These are phyloP conservation scores for Rhodomyrtus psidioides DNA, from an alignment of 441 rosid genomes.

Conservation along the genomic window DNA sequence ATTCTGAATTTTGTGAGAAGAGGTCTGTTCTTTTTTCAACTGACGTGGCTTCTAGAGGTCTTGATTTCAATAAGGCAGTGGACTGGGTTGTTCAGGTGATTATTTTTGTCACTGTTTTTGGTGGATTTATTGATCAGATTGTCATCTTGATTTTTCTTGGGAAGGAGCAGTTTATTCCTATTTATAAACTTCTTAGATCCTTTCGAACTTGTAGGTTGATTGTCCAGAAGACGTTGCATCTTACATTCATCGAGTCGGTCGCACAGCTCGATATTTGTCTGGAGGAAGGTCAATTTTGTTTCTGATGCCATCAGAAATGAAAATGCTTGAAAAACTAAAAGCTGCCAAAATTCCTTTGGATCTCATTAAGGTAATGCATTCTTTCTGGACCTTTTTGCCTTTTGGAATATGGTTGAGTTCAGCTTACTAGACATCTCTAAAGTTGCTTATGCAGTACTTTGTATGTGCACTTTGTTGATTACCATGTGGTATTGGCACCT, in stretches of 20 bases:
- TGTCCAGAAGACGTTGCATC: conserved; percentile 96
- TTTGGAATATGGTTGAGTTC: background rate
- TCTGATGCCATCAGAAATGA: conserved; percentile 79
- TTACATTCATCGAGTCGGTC: conserved; percentile 96
- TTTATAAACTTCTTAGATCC: background rate
- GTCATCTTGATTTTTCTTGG: background rate
- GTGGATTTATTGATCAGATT: background rate
- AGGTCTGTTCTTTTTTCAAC: conserved; percentile 87
- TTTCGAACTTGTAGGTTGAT: conserved; percentile 47
- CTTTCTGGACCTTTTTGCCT: background rate
- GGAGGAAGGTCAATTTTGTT: conserved; percentile 77
- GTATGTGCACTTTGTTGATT: background rate
- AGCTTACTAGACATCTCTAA: background rate
- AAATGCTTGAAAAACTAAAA: conserved; percentile 79
- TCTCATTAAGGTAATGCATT: conserved; percentile 50
- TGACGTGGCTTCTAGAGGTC: conserved; percentile 97
- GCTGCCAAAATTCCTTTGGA: conserved; percentile 69
- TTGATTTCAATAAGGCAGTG: conserved; percentile 82
- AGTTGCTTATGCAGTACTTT: background rate
- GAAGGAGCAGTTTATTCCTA: background rate
- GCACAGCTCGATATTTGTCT: conserved; percentile 79
- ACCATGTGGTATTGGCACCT: background rate
- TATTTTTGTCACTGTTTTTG: background rate
- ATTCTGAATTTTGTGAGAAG: conserved; percentile 69
- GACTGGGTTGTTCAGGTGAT: conserved; percentile 97